Evolutionary conservation across 306 rosid species (phyloP), one percentile per base, ranked within the genome.

Genomic region (Trifolium pratense): DNA sequence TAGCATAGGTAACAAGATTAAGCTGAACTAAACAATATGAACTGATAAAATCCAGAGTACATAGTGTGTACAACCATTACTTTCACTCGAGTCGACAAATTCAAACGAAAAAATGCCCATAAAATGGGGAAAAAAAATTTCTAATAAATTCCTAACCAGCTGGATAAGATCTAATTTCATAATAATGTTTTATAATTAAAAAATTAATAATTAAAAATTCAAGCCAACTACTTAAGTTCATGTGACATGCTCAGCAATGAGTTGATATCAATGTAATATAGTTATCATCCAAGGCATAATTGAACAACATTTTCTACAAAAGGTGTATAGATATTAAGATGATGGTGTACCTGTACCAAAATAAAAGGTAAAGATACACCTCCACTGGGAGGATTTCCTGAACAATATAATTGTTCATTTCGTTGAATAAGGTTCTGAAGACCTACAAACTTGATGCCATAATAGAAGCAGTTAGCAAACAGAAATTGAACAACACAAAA

Each of bases 321-420:
- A 29, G 32, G 32, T 29, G 32, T 29, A 29, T 4, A 29, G 76
- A 68, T 4, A 66, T 46, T 15, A 63, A 70, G 51, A 83, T 65
- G 81, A 78, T 63, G 43, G 71, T 71, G 3, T 89, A 91, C 98
- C 90, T 94, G 97, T 66, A 94, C 98, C 70, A 94, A 82, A 86
- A 94, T 91, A 81, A 94, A 94, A 63, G 98, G 98, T 66, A 94
- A 88, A 68, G 97, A 87, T 77, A 94, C 98, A 61, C 98, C 98
- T 52, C 97, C 98, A 21, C 84, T 88, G 61, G 97, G 98, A 45
- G 92, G 87, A 85, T 91, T 86, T 76, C 86, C 98, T 72, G 94
- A 85, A 76, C 89, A 82, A 85, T 77, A 91, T 78, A 91, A 81
- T 76, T 94, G 96, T 68, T 87, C 96, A 76, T 94, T 94, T 61